phyloP scores from a whole-genome alignment of 2,329 filamentous ascomycete genomes.

The Monosporascus sp. region DNA sequence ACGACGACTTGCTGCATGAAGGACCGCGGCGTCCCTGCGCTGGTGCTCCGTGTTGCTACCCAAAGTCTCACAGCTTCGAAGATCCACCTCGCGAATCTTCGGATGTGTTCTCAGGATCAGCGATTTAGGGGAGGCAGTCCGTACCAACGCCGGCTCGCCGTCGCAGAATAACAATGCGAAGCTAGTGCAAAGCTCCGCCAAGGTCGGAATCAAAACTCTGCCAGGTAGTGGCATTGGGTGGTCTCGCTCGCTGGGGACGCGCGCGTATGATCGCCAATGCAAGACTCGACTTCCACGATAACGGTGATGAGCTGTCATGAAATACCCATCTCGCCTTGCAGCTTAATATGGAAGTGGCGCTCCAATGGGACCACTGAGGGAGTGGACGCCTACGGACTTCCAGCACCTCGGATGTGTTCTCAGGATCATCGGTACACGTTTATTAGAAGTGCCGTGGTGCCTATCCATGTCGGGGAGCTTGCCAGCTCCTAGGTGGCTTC shows the following conservation, averaged over 20 bases:
- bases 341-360: not conserved
- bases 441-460: not conserved
- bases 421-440: not conserved
- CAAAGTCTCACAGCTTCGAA: slow-evolving; percentile 22
- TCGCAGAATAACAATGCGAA: slow-evolving; percentile 1
- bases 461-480: not conserved
- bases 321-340: not conserved
- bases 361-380: not conserved
- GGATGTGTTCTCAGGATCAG: slow-evolving; percentile 7
- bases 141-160: not conserved
- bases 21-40: slow-evolving; percentile 8
- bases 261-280: slow-evolving; percentile 10
- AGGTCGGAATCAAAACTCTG: not conserved
- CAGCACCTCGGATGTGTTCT: not conserved
- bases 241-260: not conserved
- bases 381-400: not conserved
- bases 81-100: slow-evolving; percentile 11
- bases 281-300: slow-evolving; percentile 10
- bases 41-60: slow-evolving; percentile 21
- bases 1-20: slow-evolving; percentile 8
- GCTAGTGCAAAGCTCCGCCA: not conserved
- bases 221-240: not conserved
- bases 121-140: not conserved
- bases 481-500: not conserved
- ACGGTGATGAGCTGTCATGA: slow-evolving; percentile 1